Conservation (phyloP, 768 basidiomycete species). For the Suillus subaureus region DNA sequence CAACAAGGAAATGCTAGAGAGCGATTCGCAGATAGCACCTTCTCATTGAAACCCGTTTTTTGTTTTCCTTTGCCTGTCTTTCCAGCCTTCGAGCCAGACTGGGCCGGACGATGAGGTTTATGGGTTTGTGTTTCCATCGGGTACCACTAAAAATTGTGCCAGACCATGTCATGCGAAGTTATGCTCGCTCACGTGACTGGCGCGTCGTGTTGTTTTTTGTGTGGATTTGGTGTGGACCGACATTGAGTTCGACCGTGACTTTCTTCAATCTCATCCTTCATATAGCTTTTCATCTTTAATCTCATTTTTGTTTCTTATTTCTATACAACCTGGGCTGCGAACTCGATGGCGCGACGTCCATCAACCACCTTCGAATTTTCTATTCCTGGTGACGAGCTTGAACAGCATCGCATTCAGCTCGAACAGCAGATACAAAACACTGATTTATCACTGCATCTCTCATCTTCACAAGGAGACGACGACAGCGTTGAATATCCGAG, state of each 20-base stretch:
- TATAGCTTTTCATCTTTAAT: conserved; percentile 14
- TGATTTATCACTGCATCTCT: conserved; percentile 71
- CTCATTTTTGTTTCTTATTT: conserved; percentile 19
- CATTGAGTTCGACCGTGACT: conserved; percentile 8
- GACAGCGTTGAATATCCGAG: conserved; percentile 71
- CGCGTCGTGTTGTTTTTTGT: conserved; percentile 24
- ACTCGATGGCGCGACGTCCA: conserved; percentile 28
- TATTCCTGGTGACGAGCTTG: conserved; percentile 75
- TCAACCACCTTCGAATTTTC: conserved; percentile 43
- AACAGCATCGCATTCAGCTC: conserved; percentile 74
- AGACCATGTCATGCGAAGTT: not conserved
- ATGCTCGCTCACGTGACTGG: conserved; percentile 29
- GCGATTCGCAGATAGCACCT: conserved; percentile 47
- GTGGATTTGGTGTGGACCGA: conserved; percentile 3
- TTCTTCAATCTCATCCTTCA: conserved; percentile 10
- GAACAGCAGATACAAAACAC: conserved; percentile 78
- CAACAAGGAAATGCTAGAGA: not conserved
- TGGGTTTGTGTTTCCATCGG: conserved; percentile 76
- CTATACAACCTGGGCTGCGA: conserved; percentile 19
- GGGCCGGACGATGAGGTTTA: conserved; percentile 79
- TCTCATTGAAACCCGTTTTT: conserved; percentile 85
- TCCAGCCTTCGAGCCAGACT: conserved; percentile 70
- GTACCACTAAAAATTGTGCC: conserved; percentile 2
- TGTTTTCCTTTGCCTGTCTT: conserved; percentile 78
- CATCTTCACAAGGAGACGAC: conserved; percentile 50